Evolutionary conservation across 345 rosid genomes (phyloP), one percentile per base, ranked within the genome.

Genomic region (Dimocarpus longan): DNA sequence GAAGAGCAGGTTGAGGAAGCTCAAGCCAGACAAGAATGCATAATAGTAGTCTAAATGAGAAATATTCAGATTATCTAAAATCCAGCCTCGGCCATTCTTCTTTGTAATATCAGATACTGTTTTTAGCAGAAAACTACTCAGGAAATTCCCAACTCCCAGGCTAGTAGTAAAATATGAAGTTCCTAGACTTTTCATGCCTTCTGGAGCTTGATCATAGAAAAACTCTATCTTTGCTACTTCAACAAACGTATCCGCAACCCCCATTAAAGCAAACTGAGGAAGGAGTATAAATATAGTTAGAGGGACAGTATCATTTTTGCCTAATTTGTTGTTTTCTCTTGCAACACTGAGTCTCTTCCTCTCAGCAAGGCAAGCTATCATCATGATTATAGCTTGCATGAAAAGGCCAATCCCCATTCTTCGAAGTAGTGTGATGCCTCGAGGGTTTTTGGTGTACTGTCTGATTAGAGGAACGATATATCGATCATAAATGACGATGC

Each of bases 121-220:
- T 5, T 81, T 78, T 10, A 93, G 84, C 65, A 93, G 40, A 71
- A 91, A 90, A 69, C 94, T 91, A n/a, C 97, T 93, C 24, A 92
- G 67, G 81, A 90, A 93, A 74, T 82, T 80, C 32, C 97, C 97
- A 5, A 95, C 66, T 11, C 91, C 95, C 42, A 92, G 18, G 80
- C 91, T 90, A 24, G 78, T 89, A 0, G 89, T 81, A 67, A 90
- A 92, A 74, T 90, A 92, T 0, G 98, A 87, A 10, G 98, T 87
- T 26, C 98, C 95, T 0, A 95, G 82, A 68, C 98, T 90, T 70
- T 95, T 93, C 98, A 92, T 91, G 42, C 89, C 89, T 67, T 90
- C 87, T 0, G 98, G 97, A 9, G 97, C 94, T 66, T 95, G 98
- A 67, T 93, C 97, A 42, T 93, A 95, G 93, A 95, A 95, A 54